Conservation (phyloP, 2,329 filamentous ascomycete genomes). For the Torrubiella hemipterigena region DNA sequence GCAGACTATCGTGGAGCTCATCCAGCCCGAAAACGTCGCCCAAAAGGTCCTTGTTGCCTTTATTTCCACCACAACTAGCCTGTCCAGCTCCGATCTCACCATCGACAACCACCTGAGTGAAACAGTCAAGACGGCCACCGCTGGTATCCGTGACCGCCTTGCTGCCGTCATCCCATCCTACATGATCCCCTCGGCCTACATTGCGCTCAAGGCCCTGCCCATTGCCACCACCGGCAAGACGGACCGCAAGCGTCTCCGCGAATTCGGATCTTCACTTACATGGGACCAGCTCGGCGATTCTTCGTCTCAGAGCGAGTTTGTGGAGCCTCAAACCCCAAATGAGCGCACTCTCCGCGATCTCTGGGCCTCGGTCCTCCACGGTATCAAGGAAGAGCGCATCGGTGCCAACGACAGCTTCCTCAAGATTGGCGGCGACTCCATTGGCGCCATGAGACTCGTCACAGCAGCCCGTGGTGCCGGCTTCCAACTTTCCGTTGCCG, state of each 20-base stretch:
- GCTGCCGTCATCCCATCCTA: constrained; percentile 18
- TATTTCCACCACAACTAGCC: not conserved
- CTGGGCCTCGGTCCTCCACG: constrained; percentile 7
- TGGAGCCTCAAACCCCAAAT: constrained; percentile 12
- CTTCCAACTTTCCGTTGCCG: not conserved
- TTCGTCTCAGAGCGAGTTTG: not conserved
- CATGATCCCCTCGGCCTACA: constrained; percentile 30
- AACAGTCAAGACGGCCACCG: constrained; percentile 1
- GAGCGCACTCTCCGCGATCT: constrained; percentile 15
- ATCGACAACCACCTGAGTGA: constrained; percentile 2
- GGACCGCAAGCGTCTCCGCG: constrained; percentile 1
- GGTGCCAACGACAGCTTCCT: constrained; percentile 10
- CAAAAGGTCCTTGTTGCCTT: too few species aligned
- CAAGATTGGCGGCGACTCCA: constrained; percentile 11
- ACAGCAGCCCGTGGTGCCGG: not conserved
- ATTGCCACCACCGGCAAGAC: constrained; percentile 29
- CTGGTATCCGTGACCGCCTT: constrained; percentile 3
- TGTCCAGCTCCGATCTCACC: constrained; percentile 1
- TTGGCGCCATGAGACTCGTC: constrained; percentile 10
- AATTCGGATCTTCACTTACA: constrained; percentile 1
- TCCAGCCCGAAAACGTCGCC: too few species aligned
- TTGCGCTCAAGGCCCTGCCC: constrained; percentile 29
- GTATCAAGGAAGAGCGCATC: constrained; percentile 5
- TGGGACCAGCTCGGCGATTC: constrained; percentile 1
- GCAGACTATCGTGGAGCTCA: constrained; percentile 1